Conservation (phyloP, 139 green algal genomes). For the Chlorella sp. region DNA sequence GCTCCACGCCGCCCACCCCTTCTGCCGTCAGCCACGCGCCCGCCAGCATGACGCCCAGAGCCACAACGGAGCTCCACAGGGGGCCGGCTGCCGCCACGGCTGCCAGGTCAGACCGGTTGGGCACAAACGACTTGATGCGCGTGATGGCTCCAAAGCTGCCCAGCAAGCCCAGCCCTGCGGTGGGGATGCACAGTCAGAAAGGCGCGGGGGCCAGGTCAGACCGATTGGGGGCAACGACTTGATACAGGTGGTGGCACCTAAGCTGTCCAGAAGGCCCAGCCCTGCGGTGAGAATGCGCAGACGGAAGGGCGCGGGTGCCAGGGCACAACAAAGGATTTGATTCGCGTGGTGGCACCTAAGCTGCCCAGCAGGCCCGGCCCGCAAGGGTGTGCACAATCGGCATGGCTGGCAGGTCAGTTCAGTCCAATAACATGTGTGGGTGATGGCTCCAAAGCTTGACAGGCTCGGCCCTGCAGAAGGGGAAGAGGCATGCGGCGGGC, state of each 20-base stretch:
- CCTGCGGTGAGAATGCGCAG: background rate
- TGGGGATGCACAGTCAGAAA: too few relatives aligned
- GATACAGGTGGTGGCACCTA: constrained; percentile 87
- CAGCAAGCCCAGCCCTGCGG: constrained; percentile 8
- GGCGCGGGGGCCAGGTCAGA: constrained; percentile 40
- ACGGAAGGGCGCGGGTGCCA: constrained; percentile 58
- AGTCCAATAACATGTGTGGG: constrained; percentile 34
- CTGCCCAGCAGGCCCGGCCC: constrained; percentile 30
- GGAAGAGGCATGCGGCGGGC: too few relatives aligned
- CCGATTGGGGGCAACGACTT: constrained; percentile 53
- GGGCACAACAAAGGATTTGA: constrained; percentile 59
- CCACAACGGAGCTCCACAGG: constrained; percentile 51
- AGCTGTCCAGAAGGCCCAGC: constrained; percentile 46
- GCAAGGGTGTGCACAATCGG: background rate
- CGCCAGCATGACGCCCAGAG: constrained; percentile 54
- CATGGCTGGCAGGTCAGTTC: constrained; percentile 33
- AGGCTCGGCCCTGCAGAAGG: too few relatives aligned
- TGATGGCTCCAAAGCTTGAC: too few relatives aligned
- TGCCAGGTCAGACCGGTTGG: constrained; percentile 57
- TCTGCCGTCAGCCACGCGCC: constrained; percentile 62
- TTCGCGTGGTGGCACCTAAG: constrained; percentile 87
- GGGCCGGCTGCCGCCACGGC: constrained; percentile 65
- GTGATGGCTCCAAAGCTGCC: constrained; percentile 86
- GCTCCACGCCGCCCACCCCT: constrained; percentile 55
- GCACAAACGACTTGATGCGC: constrained; percentile 62